Evolutionary conservation across 345 rosid genomes (phyloP).

Genomic region (Syzygium aqueum): DNA sequence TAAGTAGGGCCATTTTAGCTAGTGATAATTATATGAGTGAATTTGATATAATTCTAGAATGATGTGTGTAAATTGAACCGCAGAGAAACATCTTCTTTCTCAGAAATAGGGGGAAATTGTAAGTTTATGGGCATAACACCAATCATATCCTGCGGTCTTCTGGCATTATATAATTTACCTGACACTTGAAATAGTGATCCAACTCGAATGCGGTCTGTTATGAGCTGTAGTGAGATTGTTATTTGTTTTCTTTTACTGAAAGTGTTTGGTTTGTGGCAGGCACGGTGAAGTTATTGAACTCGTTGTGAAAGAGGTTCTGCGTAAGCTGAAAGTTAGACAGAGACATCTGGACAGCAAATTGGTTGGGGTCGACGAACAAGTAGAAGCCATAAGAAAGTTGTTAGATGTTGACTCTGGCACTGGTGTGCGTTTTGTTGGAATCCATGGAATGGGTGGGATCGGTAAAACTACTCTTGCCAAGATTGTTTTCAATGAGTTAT

Average conservation of each 20-base stretch:
- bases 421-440: not conserved
- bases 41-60: not conserved
- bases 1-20: not conserved
- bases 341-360: not conserved
- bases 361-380: not conserved
- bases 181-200: too few relatives aligned
- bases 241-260: not conserved
- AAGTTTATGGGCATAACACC: too few relatives aligned
- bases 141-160: not conserved
- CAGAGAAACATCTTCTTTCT: not conserved
- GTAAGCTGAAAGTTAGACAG: not conserved
- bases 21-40: not conserved
- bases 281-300: not conserved
- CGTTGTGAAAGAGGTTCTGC: not conserved
- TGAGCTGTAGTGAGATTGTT: too few relatives aligned
- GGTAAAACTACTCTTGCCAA: not conserved
- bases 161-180: not conserved
- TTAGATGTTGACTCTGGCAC: not conserved
- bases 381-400: not conserved
- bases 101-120: not conserved
- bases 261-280: not conserved
- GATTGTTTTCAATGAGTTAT: not conserved
- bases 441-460: not conserved
- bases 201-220: too few relatives aligned
- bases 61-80: fast-evolving